Percentiles rank a stretch among this genome's conserved stretches.
phyloP scores from a whole-genome alignment of 257 asterid genomes.

The Osmanthus fragrans region DNA sequence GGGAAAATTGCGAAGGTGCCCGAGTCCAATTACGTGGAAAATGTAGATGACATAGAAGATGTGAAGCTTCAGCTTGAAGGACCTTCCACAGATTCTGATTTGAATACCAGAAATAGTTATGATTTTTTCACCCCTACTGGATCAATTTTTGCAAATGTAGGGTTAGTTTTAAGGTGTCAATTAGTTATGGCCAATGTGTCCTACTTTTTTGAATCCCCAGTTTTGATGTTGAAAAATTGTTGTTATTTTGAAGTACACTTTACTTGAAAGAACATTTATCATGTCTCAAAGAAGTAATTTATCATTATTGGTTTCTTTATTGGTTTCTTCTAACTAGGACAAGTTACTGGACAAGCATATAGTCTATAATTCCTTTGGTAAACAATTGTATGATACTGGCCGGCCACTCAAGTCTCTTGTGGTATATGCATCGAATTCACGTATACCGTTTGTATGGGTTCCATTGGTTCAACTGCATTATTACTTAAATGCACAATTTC shows the following conservation, averaged over 20 bases:
- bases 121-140: no score
- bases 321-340: conserved; percentile 51
- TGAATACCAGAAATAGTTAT: no score
- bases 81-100: no score
- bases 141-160: no score
- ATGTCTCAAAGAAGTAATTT: neutral
- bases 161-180: no score
- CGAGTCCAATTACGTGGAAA: no score
- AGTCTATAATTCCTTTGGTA: conserved; percentile 66
- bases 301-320: neutral
- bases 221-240: neutral
- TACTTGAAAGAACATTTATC: no score
- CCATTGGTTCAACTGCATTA: neutral
- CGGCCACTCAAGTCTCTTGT: conserved; percentile 81
- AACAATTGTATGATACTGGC: conserved; percentile 56
- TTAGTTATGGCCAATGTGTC: conserved; percentile 77
- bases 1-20: no score
- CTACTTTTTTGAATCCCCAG: conserved; percentile 2
- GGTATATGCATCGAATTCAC: conserved; percentile 39
- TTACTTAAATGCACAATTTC: no score
- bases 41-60: no score
- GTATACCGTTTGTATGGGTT: neutral
- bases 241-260: neutral
- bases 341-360: conserved; percentile 75
- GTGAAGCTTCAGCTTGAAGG: no score